Percentiles rank a stretch among this genome's conserved stretches.
Conservation (phyloP, 441 rosid genomes). For the Aleurites moluccanus region DNA sequence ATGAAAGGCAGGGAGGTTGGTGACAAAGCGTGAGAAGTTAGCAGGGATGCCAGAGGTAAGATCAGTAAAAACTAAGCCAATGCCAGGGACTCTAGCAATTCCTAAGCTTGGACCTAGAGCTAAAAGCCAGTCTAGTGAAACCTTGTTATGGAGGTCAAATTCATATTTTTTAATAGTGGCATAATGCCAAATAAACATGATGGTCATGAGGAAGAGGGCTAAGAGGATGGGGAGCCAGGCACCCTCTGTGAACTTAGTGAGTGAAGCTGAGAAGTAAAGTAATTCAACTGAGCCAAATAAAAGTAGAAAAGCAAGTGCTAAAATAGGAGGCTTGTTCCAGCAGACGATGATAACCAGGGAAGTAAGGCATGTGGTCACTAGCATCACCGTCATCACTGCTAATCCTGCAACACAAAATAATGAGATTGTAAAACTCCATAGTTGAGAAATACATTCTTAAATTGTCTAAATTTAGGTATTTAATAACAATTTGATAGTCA, state of each 20-base stretch:
- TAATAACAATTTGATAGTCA: background rate
- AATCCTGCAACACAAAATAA: conserved; percentile 54
- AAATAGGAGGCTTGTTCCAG: conserved; percentile 81
- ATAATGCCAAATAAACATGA: conserved; percentile 97
- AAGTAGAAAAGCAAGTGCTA: conserved; percentile 75
- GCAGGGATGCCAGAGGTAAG: conserved; percentile 93
- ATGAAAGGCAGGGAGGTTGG: conserved; percentile 99
- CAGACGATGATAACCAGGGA: conserved; percentile 83
- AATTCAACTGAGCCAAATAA: conserved; percentile 84
- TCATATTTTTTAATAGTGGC: conserved; percentile 87
- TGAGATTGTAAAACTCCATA: background rate
- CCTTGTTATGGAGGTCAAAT: conserved; percentile 88
- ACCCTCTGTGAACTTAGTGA: conserved; percentile 88
- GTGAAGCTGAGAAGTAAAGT: conserved; percentile 95
- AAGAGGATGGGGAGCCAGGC: conserved; percentile 98
- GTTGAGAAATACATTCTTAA: background rate
- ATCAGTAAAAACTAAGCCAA: conserved; percentile 86
- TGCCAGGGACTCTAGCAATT: conserved; percentile 87
- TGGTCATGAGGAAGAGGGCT: conserved; percentile 72
- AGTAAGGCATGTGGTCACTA: conserved; percentile 91
- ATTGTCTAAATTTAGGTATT: background rate
- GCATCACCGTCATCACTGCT: conserved; percentile 98
- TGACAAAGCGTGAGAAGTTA: conserved; percentile 91
- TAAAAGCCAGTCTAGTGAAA: conserved; percentile 91
- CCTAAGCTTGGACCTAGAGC: conserved; percentile 94